Evolutionary conservation across 2,329 filamentous ascomycete genomes (phyloP), one percentile per base, ranked within the genome.

Genomic region (Volutella citrinella): DNA sequence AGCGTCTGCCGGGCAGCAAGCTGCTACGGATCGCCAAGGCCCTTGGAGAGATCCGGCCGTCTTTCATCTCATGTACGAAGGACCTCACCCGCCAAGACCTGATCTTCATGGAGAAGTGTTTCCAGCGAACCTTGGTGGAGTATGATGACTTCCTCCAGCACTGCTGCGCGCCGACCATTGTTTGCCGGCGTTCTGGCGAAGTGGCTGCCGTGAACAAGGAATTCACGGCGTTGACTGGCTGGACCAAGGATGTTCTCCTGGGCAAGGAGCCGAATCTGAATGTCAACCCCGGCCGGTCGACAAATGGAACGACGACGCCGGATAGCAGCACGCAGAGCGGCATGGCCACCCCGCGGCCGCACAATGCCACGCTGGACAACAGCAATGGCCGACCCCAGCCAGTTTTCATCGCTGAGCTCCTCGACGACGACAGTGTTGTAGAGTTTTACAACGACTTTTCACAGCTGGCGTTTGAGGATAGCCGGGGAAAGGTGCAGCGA

Each of bases 371-470:
- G 38, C 59, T 65, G 10, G 68, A 68, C 34, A 42, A 57, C 7
- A 59, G 64, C 17, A 66, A 69, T 23, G 72, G 68, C 7, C 70
- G 76, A 33, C 73, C 76, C 4, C 84, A 90, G 43, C 85, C 90
- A 0, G 87, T 96, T 3, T 95, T 95, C 54, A 73, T 97, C 29
- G 88, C 91, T 0, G 91, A 97, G 59, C 71, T 98, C 19, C 77
- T 98, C 49, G 93, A 97, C 51, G 89, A 96, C 46, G 88, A 95
- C 52, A 90, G 84, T 37, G 89, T 95, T 1, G 82, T 96, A 5
- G 83, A 95, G 48, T 97, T 96, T 60, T 95, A 96, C 59, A 90
- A 96, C 49, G 89, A 97, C 58, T 97, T 95, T 64, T 85, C 91
- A 1, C 82, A 90, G 44, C 73, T 97, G 4, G 91, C 91, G 1